These are phyloP conservation scores for Eragrostis curvula DNA, from an alignment of 176 grass and related monocot genomes.

Conservation along the genomic window DNA sequence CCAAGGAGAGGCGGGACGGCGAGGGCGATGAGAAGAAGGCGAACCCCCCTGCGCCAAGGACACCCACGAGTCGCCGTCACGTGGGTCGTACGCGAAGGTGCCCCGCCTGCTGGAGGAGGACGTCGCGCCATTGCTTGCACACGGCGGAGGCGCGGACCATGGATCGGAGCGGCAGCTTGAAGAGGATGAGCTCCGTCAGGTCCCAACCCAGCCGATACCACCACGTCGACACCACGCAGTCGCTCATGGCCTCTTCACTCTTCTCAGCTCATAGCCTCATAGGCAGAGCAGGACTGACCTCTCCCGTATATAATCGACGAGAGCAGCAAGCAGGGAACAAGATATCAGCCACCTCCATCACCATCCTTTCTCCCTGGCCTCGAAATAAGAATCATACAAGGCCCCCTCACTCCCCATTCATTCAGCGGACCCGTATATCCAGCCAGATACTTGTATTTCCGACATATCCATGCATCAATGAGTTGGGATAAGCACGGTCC, in stretches of 20 bases:
- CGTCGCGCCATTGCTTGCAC: constrained; percentile 46
- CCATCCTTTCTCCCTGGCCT: too few species aligned
- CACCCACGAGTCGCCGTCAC: constrained; percentile 30
- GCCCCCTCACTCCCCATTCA: too few species aligned
- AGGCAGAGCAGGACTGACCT: too few species aligned
- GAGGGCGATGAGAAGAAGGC: constrained; percentile 45
- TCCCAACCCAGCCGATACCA: constrained; percentile 51
- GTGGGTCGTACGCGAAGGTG: constrained; percentile 55
- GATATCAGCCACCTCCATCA: too few species aligned
- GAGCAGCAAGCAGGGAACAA: too few species aligned
- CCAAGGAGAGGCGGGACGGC: constrained; percentile 41
- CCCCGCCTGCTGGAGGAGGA: constrained; percentile 15
- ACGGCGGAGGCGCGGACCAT: constrained; percentile 48
- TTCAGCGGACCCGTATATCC: too few species aligned
- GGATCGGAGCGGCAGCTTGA: constrained; percentile 54
- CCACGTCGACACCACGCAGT: background rate
- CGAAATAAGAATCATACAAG: too few species aligned
- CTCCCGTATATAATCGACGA: too few species aligned
- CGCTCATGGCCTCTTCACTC: background rate
- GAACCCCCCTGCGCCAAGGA: constrained; percentile 51
- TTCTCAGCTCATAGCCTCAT: background rate
- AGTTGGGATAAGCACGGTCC: too few species aligned
- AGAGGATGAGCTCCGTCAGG: constrained; percentile 56
- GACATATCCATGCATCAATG: too few species aligned
- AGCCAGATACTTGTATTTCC: too few species aligned